These are phyloP conservation scores for Aspergillus baeticus DNA, from an alignment of 495 filamentous ascomycete genomes.

Conservation along the genomic window DNA sequence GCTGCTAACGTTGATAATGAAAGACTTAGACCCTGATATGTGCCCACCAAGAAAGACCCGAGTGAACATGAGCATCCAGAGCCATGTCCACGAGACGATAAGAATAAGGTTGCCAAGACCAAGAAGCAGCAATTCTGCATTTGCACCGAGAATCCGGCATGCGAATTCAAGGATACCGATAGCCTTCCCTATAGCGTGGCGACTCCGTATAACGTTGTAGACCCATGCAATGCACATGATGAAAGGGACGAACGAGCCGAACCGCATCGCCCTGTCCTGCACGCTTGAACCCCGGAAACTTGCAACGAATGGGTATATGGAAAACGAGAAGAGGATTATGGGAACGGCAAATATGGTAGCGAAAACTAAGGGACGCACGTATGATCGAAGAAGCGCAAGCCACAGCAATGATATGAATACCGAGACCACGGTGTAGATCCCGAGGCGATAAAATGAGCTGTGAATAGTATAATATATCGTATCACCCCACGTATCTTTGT, in stretches of 20 bases:
- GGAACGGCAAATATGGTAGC: constrained; percentile 81
- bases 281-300: constrained; percentile 75
- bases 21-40: constrained; percentile 59
- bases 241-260: constrained; percentile 74
- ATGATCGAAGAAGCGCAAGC: constrained; percentile 84
- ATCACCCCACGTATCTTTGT: constrained; percentile 71
- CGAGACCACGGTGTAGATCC: constrained; percentile 87
- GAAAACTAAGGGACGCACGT: constrained; percentile 76
- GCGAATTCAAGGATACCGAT: constrained; percentile 88
- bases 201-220: constrained; percentile 74
- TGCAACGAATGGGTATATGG: constrained; percentile 84
- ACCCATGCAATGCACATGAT: constrained; percentile 75
- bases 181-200: constrained; percentile 74
- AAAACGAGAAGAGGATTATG: constrained; percentile 79
- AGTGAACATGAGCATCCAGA: constrained; percentile 96
- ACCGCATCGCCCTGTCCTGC: constrained; percentile 90
- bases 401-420: constrained; percentile 84
- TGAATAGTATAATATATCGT: constrained; percentile 91
- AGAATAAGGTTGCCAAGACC: constrained; percentile 74
- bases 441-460: constrained; percentile 82
- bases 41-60: constrained; percentile 88
- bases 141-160: constrained; percentile 79
- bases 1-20: constrained; percentile 78
- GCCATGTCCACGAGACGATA: constrained; percentile 87
- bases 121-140: constrained; percentile 77